Evolutionary conservation across 2,329 filamentous ascomycete genomes (phyloP), one percentile per base, ranked within the genome.

Genomic region (Penicillium aurantiogriseum): DNA sequence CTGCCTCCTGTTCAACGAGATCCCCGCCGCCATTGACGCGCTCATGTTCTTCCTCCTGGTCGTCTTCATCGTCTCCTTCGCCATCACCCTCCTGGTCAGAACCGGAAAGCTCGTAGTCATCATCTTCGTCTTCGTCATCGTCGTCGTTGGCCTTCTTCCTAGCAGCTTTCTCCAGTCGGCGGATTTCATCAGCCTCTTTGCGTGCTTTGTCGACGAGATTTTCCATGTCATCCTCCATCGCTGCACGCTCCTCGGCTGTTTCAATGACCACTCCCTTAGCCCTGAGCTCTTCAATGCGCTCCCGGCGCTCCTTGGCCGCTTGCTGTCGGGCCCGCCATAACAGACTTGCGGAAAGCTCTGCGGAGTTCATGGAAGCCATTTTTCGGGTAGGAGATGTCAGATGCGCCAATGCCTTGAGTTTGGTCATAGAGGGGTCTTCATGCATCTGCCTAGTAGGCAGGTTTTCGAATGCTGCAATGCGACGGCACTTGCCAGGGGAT

Each of bases 131-230:
- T 15, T 83, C 83, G 47, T 85, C 83, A 53, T 83, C 81, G 53
- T 83, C 82, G 58, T 83, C 83, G 46, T 80, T 80, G 8, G 73
- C 74, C 53, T 86, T 82, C 68, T 86, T 85, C 76, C 90, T 93
- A 0, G 85, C 86, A 44, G 85, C 86, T 29, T 84, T 88, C 62
- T 99, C 94, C 48, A 86, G 81, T 66, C 88, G 85, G 74, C 88
- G 88, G 49, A 97, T 87, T 64, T 89, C 87, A 44, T 89, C 84
- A 2, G 88, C 92, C 70, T 97, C 91, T 60, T 86, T 82, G 56
- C 92, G 83, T 21, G 92, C 93, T 67, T 88, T 92, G 47, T 93
- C 88, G 27, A 97, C 85, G 59, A 97, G 83, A 68, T 97, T 89
- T 66, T 97, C 94, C 13, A 96, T 86, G 58, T 92, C 86, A 56